phyloP scores from a whole-genome alignment of 1,284 basidiomycete genomes.

The Psilocybe mexicana region DNA sequence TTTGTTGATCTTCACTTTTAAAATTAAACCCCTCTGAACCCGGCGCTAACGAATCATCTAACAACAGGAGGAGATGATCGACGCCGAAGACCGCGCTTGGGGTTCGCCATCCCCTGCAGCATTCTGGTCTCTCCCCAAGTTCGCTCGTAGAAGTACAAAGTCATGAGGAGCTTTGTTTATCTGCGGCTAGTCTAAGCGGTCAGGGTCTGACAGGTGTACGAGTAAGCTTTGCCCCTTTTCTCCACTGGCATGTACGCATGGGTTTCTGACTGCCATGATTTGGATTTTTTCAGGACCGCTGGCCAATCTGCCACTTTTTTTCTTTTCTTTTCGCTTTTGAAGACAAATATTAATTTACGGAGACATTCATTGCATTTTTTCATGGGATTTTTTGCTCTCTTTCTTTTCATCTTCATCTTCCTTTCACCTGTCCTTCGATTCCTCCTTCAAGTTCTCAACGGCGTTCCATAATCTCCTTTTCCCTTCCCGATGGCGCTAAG shows the following conservation, averaged over 20 bases:
- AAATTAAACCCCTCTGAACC: no score
- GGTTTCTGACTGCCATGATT: not conserved
- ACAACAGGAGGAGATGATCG: conserved; percentile 36
- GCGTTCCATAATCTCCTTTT: not conserved
- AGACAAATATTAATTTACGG: not conserved
- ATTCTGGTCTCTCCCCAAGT: conserved; percentile 21
- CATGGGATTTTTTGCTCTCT: not conserved
- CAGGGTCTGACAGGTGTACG: not conserved
- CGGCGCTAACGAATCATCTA: conserved; percentile 5
- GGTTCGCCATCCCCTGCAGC: conserved; percentile 22
- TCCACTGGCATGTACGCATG: not conserved
- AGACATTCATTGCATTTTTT: not conserved
- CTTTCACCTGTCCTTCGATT: not conserved
- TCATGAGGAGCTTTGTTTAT: conserved; percentile 10
- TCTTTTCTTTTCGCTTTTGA: no score
- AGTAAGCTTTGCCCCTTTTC: not conserved
- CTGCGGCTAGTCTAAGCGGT: not conserved
- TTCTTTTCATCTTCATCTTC: not conserved
- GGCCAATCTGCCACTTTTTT: no score
- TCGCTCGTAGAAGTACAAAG: conserved; percentile 19
- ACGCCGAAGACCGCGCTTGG: conserved; percentile 40
- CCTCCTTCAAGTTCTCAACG: not conserved
- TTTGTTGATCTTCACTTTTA: not conserved
- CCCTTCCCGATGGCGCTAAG: conserved; percentile 4
- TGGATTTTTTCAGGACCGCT: no score